Conservation (phyloP, 768 basidiomycete species). For the Pisolithus sp. region DNA sequence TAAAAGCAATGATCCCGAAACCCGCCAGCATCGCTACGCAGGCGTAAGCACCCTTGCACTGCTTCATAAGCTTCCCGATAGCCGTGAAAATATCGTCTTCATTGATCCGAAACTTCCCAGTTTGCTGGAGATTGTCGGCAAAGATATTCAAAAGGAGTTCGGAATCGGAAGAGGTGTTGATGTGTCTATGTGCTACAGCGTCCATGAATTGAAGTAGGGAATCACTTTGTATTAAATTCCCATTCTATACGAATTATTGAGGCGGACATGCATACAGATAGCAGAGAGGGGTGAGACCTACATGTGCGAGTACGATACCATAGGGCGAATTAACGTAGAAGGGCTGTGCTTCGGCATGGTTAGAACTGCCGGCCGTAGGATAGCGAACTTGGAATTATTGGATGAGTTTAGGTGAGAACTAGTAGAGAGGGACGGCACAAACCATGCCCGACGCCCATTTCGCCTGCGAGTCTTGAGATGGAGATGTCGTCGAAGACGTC, state of each 20-base stretch:
- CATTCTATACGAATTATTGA: slow-evolving; percentile 61
- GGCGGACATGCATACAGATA: background rate
- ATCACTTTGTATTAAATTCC: slow-evolving; percentile 91
- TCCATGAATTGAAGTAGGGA: slow-evolving; percentile 91
- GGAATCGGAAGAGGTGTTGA: slow-evolving; percentile 98
- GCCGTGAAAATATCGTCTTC: slow-evolving; percentile 99
- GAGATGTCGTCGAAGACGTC: slow-evolving; percentile 87
- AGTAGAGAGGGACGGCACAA: slow-evolving; percentile 14
- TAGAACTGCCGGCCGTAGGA: slow-evolving; percentile 95
- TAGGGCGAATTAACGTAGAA: slow-evolving; percentile 99
- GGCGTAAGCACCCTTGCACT: slow-evolving; percentile 90
- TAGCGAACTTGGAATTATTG: slow-evolving; percentile 68
- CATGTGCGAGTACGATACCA: slow-evolving; percentile 97
- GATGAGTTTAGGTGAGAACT: slow-evolving; percentile 6
- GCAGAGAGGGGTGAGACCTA: slow-evolving; percentile 33
- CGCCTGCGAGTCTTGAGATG: slow-evolving; percentile 72
- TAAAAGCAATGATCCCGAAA: slow-evolving; percentile 95
- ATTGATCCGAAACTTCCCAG: slow-evolving; percentile 98
- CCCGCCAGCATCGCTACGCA: slow-evolving; percentile 99
- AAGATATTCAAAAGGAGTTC: slow-evolving; percentile 96
- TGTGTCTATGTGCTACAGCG: slow-evolving; percentile 92
- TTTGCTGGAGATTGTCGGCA: slow-evolving; percentile 95
- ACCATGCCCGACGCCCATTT: slow-evolving; percentile 99
- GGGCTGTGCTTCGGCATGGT: slow-evolving; percentile 95
- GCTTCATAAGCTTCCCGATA: slow-evolving; percentile 80